These are phyloP conservation scores for Acanthamoeba rhysodes DNA, from an alignment of 208 protist genomes.

Conservation along the genomic window DNA sequence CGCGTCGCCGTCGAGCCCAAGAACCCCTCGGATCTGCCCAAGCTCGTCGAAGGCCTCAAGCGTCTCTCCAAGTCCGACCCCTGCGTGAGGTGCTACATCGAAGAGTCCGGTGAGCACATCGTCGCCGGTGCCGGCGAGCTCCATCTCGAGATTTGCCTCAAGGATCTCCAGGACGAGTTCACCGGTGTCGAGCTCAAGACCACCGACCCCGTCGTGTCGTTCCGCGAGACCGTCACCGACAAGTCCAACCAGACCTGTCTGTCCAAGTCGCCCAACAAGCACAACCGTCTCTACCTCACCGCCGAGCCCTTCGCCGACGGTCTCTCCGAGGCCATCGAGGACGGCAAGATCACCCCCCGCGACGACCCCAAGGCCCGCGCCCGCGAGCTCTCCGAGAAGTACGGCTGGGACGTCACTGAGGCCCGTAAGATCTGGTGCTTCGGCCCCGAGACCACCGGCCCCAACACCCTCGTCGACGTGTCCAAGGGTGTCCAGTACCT, in stretches of 20 bases:
- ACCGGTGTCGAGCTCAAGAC: constrained; percentile 95
- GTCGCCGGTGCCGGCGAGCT: constrained; percentile 99
- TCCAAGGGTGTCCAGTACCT: constrained; percentile 99
- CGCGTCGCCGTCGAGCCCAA: constrained; percentile 98
- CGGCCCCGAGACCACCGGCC: constrained; percentile 96
- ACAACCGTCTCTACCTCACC: constrained; percentile 99
- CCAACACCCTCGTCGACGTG: constrained; percentile 98
- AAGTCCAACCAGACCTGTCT: constrained; percentile 89
- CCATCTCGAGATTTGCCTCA: constrained; percentile 99
- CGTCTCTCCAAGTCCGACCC: constrained; percentile 97
- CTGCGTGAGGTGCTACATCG: constrained; percentile 95
- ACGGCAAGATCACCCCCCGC: constrained; percentile 91
- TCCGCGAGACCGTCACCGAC: constrained; percentile 98
- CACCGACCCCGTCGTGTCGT: constrained; percentile 99
- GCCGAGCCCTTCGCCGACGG: constrained; percentile 95
- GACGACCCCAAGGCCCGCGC: constrained; percentile 95
- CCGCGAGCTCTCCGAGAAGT: constrained; percentile 94
- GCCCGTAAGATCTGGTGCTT: constrained; percentile 99
- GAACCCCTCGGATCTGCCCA: constrained; percentile 98
- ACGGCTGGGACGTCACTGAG: constrained; percentile 95
- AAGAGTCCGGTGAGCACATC: constrained; percentile 99
- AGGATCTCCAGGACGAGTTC: constrained; percentile 99
- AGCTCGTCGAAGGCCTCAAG: constrained; percentile 98
- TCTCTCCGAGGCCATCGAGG: constrained; percentile 96
- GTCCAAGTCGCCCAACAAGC: constrained; percentile 99